Evolutionary conservation across 1,139 yeast species (phyloP).

Genomic region (Debaryomyces udenii): DNA sequence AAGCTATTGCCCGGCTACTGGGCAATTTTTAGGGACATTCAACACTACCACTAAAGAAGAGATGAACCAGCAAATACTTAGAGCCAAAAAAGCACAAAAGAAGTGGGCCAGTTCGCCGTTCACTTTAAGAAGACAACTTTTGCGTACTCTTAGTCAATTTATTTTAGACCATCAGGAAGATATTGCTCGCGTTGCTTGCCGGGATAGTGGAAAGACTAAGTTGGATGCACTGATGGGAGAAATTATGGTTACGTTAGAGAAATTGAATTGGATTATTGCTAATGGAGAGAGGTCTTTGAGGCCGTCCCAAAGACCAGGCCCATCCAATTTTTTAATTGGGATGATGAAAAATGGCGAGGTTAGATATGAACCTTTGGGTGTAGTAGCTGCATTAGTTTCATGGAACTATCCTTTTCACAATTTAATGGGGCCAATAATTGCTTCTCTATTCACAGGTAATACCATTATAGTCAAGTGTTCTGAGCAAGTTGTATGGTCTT

Average conservation of each 20-base stretch:
- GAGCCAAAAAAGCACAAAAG: constrained; percentile 61
- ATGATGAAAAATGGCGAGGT: constrained; percentile 90
- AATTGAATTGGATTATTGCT: constrained; percentile 82
- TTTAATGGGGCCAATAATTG: constrained; percentile 87
- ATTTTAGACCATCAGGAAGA: constrained; percentile 82
- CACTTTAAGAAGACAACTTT: constrained; percentile 66
- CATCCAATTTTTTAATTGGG: constrained; percentile 68
- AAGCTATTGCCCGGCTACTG: constrained; percentile 94
- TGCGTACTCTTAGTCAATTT: constrained; percentile 70
- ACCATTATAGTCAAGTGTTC: constrained; percentile 91
- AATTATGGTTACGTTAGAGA: constrained; percentile 88
- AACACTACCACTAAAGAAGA: constrained; percentile 64
- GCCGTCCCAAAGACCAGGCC: constrained; percentile 83
- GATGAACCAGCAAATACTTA: constrained; percentile 63
- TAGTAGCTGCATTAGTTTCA: constrained; percentile 86
- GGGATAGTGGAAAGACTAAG: constrained; percentile 96
- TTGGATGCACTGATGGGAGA: constrained; percentile 97
- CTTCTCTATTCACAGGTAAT: constrained; percentile 87
- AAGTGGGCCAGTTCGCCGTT: constrained; percentile 61
- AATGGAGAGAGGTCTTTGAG: constrained; percentile 76
- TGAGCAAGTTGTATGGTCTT: constrained; percentile 95
- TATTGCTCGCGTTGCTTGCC: constrained; percentile 87
- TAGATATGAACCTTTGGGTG: constrained; percentile 88
- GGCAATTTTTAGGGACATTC: constrained; percentile 79
- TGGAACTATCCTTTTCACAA: constrained; percentile 98